These are phyloP conservation scores for Leishmania arabica DNA, from an alignment of 208 protist genomes.

Conservation along the genomic window DNA sequence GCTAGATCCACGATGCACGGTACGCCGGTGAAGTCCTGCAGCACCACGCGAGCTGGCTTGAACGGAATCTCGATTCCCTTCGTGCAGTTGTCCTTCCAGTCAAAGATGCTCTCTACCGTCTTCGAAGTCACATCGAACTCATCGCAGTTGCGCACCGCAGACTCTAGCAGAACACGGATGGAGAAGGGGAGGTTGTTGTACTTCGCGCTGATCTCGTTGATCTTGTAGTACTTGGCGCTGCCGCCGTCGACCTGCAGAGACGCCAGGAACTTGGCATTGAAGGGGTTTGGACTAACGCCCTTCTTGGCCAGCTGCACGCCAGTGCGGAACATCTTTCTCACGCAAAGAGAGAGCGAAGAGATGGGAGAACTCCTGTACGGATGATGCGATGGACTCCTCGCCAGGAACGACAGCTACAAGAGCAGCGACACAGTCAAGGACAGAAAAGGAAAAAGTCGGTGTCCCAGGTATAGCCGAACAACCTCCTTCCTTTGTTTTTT, in stretches of 20 bases:
- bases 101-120: slow-evolving; percentile 93
- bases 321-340: slow-evolving; percentile 58
- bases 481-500: background rate
- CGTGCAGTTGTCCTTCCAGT: slow-evolving; percentile 92
- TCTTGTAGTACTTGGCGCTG: slow-evolving; percentile 78
- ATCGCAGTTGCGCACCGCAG: slow-evolving; percentile 96
- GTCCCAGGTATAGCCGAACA: background rate
- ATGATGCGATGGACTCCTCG: background rate
- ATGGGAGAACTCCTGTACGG: background rate
- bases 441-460: background rate
- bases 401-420: background rate
- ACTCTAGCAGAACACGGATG: slow-evolving; percentile 96
- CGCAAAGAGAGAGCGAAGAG: background rate
- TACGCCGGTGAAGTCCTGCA: slow-evolving; percentile 97
- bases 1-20: slow-evolving; percentile 97
- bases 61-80: slow-evolving; percentile 96
- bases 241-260: slow-evolving; percentile 56
- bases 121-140: slow-evolving; percentile 91
- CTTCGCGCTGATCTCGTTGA: slow-evolving; percentile 82
- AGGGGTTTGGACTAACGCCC: slow-evolving; percentile 68
- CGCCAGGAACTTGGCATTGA: slow-evolving; percentile 68
- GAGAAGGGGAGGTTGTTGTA: slow-evolving; percentile 94
- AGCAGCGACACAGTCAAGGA: background rate
- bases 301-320: slow-evolving; percentile 35
- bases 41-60: slow-evolving; percentile 95